These are phyloP conservation scores for Xylaria sp. DNA, from an alignment of 2,329 filamentous ascomycete genomes.

Conservation along the genomic window DNA sequence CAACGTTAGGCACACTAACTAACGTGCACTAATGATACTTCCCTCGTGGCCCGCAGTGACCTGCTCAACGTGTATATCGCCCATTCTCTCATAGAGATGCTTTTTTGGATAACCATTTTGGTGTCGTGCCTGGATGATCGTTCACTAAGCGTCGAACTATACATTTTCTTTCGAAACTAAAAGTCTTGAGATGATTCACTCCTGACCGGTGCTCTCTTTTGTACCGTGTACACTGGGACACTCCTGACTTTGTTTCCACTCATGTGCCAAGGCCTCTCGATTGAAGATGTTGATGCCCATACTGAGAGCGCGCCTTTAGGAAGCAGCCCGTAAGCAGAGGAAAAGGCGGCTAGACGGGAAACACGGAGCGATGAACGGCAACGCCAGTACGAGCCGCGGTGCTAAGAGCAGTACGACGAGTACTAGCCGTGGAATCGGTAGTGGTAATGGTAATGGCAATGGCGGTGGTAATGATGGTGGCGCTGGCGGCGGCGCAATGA, in stretches of 20 bases:
- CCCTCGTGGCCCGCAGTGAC: neutral
- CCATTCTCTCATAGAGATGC: no score
- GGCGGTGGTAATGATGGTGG: constrained; percentile 11
- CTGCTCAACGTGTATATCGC: no score
- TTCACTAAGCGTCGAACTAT: neutral
- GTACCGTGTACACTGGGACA: neutral
- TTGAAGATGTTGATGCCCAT: constrained; percentile 37
- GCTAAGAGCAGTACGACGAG: constrained; percentile 11
- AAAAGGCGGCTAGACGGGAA: constrained; percentile 34
- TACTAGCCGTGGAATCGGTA: constrained; percentile 12
- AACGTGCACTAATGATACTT: neutral
- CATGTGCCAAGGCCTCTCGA: no score
- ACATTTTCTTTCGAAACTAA: neutral
- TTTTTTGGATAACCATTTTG: neutral
- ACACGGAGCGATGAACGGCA: constrained; percentile 24
- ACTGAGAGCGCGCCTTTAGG: constrained; percentile 32
- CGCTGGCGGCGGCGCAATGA: constrained; percentile 32
- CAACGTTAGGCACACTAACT: neutral
- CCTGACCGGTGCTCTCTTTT: no score
- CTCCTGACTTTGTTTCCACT: neutral
- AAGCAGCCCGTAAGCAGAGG: constrained; percentile 35
- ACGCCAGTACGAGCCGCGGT: constrained; percentile 31
- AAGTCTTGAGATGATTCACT: neutral
- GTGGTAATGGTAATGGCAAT: neutral
- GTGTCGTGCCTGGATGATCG: neutral